Base-by-base conservation (phyloP, 768 basidiomycete genomes). In the Tylopilus rubrobrunneus region DNA sequence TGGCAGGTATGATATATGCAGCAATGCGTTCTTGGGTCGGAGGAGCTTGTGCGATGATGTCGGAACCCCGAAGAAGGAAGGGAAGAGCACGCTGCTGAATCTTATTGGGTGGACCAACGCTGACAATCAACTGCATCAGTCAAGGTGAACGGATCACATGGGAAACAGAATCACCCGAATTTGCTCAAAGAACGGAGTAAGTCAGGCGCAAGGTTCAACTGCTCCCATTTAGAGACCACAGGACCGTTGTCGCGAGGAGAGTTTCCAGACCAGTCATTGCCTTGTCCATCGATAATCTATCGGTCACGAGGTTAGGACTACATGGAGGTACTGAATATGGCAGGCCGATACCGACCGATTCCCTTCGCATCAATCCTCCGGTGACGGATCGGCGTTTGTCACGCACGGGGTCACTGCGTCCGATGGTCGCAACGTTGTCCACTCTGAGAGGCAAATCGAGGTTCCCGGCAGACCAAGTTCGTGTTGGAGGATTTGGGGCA, bases 1-100 rank as follows among this genome's bases (percentile, higher is more conserved):
- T 88, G 28, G 89, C 89, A 46, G 92, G 93, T 56, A 96, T 93
- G 47, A 93, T 86, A 72, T 99, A 99, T 54, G 95, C 93, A 23
- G 96, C 95, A 62, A 99, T 99, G 44, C 97, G 82, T 69, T 99
- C 97, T 69, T 98, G 96, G 0, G 97, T 98, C 1, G 97, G 95
- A 45, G 97, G 97, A 10, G 96, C 97, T 72, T 99, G 97, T 9
- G 96, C 95, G 64, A 99, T 98, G 65, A 98, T 98, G 63, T 99
- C 97, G 36, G 92, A 84, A 8, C 93, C 95, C 48, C 88, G 83
- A 33, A 98, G 78, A 55, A 99, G 83, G 74, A 98, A 98, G 7
- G 97, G 97, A 47, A 99, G 76, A 43, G 97, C 95, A 45, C 96
- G 83, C 66, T 96, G 93, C 72, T 98, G 97, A 60, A 99, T 97